Percentiles rank a stretch among this genome's conserved stretches.
Conservation (phyloP, 169 alveolate species). For the Plasmodium billcollinsi region DNA sequence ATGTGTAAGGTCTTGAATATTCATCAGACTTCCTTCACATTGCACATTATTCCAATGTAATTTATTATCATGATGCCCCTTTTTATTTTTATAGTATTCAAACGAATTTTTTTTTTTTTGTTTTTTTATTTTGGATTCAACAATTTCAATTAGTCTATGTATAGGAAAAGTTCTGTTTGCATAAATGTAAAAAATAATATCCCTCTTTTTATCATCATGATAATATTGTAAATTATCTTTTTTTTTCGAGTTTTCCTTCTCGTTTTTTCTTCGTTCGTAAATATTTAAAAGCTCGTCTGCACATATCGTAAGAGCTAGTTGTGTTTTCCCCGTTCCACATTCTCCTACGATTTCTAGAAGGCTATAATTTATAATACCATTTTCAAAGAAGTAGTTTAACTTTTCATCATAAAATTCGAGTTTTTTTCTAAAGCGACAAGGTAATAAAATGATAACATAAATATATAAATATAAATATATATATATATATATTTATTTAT, state of each 20-base stretch:
- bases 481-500: background rate
- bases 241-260: background rate
- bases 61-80: background rate
- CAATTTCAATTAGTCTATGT: constrained; percentile 18
- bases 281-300: constrained; percentile 53
- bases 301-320: constrained; percentile 46
- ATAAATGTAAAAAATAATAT: constrained; percentile 58
- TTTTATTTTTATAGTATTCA: background rate
- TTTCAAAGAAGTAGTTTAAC: constrained; percentile 45
- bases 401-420: constrained; percentile 41
- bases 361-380: constrained; percentile 53
- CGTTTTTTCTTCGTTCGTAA: constrained; percentile 3
- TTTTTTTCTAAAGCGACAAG: constrained; percentile 11
- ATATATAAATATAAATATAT: background rate
- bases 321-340: constrained; percentile 61
- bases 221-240: background rate
- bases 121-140: constrained; percentile 7
- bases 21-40: background rate
- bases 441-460: background rate
- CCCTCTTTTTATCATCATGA: background rate
- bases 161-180: constrained; percentile 53
- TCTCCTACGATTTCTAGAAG: constrained; percentile 45
- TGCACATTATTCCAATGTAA: background rate
- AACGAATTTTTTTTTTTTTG: background rate
- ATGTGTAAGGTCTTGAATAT: background rate